phyloP scores from a whole-genome alignment of 441 rosid genomes.

The Mallotus japonicus region DNA sequence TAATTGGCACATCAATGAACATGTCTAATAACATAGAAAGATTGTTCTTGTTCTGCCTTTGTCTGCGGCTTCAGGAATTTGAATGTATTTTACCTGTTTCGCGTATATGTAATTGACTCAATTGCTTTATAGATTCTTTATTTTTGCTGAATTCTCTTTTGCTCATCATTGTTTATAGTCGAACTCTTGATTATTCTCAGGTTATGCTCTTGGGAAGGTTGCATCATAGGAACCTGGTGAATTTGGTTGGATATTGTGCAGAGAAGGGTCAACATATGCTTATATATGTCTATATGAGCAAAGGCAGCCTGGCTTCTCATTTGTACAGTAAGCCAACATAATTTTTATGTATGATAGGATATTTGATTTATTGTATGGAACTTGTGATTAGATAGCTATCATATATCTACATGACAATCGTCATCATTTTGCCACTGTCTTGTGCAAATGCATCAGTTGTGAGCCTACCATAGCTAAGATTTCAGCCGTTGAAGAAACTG shows the following conservation, averaged over 20 bases:
- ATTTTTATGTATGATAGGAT: constrained; percentile 17
- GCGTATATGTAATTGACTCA: not conserved
- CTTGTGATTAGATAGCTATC: constrained; percentile 8
- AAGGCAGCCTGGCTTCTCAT: constrained; percentile 97
- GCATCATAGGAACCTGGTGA: constrained; percentile 94
- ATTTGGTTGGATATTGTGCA: constrained; percentile 93
- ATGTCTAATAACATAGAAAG: not conserved
- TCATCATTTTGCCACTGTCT: constrained; percentile 6
- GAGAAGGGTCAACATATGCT: constrained; percentile 95
- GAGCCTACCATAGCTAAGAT: constrained; percentile 8
- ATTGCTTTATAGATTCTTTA: not conserved
- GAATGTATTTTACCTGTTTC: too few species aligned
- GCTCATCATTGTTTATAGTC: constrained; percentile 5
- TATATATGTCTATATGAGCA: constrained; percentile 91
- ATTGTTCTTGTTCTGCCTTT: too few species aligned
- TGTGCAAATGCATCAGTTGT: constrained; percentile 8
- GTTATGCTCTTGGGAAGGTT: constrained; percentile 92
- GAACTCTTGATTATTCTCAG: constrained; percentile 39
- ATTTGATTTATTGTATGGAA: constrained; percentile 13
- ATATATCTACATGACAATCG: not conserved
- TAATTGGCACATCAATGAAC: not conserved
- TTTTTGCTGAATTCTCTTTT: constrained; percentile 7
- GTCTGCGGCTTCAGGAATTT: too few species aligned
- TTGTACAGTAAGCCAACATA: constrained; percentile 66
- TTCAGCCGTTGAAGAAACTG: constrained; percentile 11